These are phyloP conservation scores for Kuraishia ogatae DNA, from an alignment of 805 yeast genomes.

Conservation along the genomic window DNA sequence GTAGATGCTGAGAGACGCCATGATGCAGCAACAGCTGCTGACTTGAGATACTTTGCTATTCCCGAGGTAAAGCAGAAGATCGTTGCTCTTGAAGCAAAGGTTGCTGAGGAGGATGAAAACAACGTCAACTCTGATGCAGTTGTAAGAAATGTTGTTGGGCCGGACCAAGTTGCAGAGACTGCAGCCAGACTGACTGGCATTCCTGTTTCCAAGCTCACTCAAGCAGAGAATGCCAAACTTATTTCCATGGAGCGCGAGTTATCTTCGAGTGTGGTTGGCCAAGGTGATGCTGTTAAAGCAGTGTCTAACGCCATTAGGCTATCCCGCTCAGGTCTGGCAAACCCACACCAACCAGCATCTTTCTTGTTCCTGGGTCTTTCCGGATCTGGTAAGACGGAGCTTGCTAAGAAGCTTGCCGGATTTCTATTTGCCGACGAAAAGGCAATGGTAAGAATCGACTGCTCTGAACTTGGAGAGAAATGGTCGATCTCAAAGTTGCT, in stretches of 20 bases:
- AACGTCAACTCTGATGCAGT: constrained; percentile 40
- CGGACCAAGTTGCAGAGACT: constrained; percentile 47
- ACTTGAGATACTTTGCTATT: constrained; percentile 92
- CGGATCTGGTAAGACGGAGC: constrained; percentile 97
- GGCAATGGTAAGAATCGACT: constrained; percentile 96
- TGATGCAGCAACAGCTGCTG: constrained; percentile 92
- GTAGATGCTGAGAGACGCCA: constrained; percentile 95
- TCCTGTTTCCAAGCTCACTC: constrained; percentile 89
- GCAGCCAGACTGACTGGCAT: constrained; percentile 96
- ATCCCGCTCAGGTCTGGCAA: constrained; percentile 88
- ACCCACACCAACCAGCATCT: constrained; percentile 95
- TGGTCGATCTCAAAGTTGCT: constrained; percentile 90
- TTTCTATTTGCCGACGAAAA: constrained; percentile 93
- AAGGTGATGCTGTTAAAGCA: constrained; percentile 90
- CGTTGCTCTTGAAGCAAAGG: constrained; percentile 62
- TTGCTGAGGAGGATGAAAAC: constrained; percentile 61
- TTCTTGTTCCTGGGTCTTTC: constrained; percentile 91
- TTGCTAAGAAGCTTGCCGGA: constrained; percentile 94
- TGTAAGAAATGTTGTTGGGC: constrained; percentile 84
- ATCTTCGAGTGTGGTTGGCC: constrained; percentile 84
- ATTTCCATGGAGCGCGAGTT: constrained; percentile 90
- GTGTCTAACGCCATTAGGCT: constrained; percentile 93
- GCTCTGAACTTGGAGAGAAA: constrained; percentile 93
- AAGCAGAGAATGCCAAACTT: constrained; percentile 89
- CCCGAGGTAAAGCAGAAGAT: constrained; percentile 83